Base-by-base conservation (phyloP, 2,329 filamentous ascomycete species). In the Sporothrix sp. region DNA sequence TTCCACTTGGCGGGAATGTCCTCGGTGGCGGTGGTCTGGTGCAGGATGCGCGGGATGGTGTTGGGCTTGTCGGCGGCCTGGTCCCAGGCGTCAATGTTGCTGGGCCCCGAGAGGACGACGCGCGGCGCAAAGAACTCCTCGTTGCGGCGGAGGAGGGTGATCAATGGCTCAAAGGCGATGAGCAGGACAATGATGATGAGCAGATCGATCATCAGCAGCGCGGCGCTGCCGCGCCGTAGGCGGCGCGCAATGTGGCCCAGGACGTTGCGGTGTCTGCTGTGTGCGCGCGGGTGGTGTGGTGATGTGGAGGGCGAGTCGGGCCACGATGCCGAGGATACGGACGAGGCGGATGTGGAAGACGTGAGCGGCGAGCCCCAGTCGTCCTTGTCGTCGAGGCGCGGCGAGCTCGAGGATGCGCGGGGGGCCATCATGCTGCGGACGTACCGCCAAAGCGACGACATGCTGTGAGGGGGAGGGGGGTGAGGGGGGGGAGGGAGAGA, bases 121-220 rank as follows among this genome's bases (percentile, higher is more conserved):
- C 55, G 58, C 32, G 61, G 55, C 23, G 54, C 56, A 9, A 65
- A 65, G 5, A 65, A 52, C 52, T 65, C 62, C 16, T 64, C 57
- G 49, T 65, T 65, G 16, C 62, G 55, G 58, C 85, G 71, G 39
- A 90, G 72, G 10, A 89, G 73, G 8, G 79, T 78, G 52, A 89
- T 74, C 32, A 89, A 74, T 8, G 82, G 87, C 68, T 80, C 85
- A 60, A 87, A 81, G 55, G 72, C 75, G 66, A 81, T 75, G 28
- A 88, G 67, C 33, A 87, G 72, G 61, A 83, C 76, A 64, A 80
- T 71, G 53, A 87, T 65, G 55, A 68, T 55, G n/a, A 40, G 23
- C 32, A 60, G 50, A 46, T 57, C 58, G 18, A 48, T 51, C 11
- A 56, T 59, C 14, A 65, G 44, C 49, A 86, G 67, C 67, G 83